Conservation (phyloP, 2,329 filamentous ascomycete species). For the Coniochaeta hoffmannii region DNA sequence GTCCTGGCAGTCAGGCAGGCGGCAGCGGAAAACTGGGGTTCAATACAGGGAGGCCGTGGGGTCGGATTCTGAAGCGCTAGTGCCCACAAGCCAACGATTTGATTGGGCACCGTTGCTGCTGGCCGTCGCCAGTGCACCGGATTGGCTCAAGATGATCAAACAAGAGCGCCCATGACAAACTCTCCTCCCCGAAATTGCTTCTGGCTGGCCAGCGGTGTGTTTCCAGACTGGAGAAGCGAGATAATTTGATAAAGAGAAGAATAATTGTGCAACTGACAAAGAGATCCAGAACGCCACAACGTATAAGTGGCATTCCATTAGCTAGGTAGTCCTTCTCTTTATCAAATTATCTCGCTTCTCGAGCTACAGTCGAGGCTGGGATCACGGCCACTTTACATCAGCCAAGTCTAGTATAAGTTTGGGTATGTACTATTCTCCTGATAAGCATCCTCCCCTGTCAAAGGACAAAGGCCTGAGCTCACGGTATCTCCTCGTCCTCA, state of each 20-base stretch:
- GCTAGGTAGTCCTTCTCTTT: no score
- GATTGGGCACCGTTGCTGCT: background rate
- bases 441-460: no score
- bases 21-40: background rate
- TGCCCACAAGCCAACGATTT: background rate
- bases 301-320: background rate
- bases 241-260: background rate
- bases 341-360: no score
- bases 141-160: background rate
- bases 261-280: no score
- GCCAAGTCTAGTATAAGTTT: no score
- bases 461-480: background rate
- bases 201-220: background rate
- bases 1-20: background rate
- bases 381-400: no score
- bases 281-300: no score
- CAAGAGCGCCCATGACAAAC: background rate
- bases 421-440: no score
- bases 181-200: background rate
- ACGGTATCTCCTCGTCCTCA: slow-evolving; percentile 41
- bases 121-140: background rate
- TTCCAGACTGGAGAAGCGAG: no score
- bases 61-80: background rate
- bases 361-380: no score
- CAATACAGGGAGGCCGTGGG: background rate